Conservation (phyloP, 352 stramenopile species). For the Pythium angustatum region DNA sequence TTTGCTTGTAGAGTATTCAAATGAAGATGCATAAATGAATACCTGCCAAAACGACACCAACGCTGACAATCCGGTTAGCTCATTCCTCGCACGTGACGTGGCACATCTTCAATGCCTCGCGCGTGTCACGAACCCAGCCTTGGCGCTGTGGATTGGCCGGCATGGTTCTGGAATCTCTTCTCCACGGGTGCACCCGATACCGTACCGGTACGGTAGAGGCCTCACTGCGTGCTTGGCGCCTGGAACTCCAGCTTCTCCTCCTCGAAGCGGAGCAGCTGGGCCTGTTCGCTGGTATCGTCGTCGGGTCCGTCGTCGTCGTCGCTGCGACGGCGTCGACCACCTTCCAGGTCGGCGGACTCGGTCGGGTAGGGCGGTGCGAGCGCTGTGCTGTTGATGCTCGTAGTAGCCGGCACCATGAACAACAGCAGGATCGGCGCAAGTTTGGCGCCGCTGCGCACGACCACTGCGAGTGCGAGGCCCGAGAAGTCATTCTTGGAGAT, state of each 20-base stretch:
- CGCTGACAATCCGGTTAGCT: not conserved
- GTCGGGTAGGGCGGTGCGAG: constrained; percentile 36
- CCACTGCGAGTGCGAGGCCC: constrained; percentile 53
- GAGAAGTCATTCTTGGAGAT: constrained; percentile 79
- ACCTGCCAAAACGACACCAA: constrained; percentile 3
- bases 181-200: not conserved
- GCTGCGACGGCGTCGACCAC: constrained; percentile 21
- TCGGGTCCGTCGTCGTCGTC: constrained; percentile 30
- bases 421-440: constrained; percentile 70
- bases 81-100: constrained; percentile 18
- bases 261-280: constrained; percentile 28
- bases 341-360: too few relatives aligned
- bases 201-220: not conserved
- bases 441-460: constrained; percentile 62
- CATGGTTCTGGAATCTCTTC: not conserved
- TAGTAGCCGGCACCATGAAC: constrained; percentile 74
- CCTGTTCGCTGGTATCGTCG: constrained; percentile 22
- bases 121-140: not conserved
- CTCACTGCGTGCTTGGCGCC: constrained; percentile 27
- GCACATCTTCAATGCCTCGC: constrained; percentile 17
- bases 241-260: constrained; percentile 42
- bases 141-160: too few relatives aligned
- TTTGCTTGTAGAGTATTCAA: not conserved
- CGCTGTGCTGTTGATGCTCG: constrained; percentile 60
- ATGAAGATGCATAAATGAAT: constrained; percentile 9